Evolutionary conservation across 2,329 filamentous ascomycete genomes (phyloP), one percentile per base, ranked within the genome.

Genomic region (Amphichorda felina): DNA sequence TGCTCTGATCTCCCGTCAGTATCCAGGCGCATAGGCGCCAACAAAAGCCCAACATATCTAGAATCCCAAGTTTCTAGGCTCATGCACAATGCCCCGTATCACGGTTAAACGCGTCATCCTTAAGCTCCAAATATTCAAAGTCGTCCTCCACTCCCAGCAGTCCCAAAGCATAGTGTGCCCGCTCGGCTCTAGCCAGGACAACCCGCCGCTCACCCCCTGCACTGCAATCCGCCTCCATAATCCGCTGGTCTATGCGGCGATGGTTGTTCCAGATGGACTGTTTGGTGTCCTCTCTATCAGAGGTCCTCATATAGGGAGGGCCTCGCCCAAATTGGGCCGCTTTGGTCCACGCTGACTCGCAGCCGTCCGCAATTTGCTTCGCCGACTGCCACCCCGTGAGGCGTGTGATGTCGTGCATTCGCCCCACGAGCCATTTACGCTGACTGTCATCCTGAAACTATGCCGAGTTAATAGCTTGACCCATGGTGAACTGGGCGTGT

Each of bases 331-430:
- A 64, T 41, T 79, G 71, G 4, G 75, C 81, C 1, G 82, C 78
- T 50, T 79, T 83, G 40, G 73, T 68, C 91, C 91, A 98, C 1
- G 77, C 72, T 3, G 77, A 79, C 56, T 96, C 88, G 54, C 86
- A 94, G 2, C 86, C 87, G 33, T 74, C 68, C 1, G 85, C 85
- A 42, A 95, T 89, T 28, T 87, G 75, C 24, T 75, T 72, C 2
- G 86, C 82, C 2, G 82, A 86, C 47, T 86, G 81, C 82, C 86
- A 95, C 1, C 91, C 91, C 0, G 86, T 94, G 7, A 91, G 66
- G 2, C 79, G 74, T 3, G 82, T 75, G 27, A 94, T 79, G 46
- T 86, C 79, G 45, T 77, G 71, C 37, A 95, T 68, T 19, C 82
- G 75, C 24, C 70, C 68, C 42, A 95, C 70, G 0, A 81, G 72